Base-by-base conservation (phyloP, 2,329 filamentous ascomycete genomes). In the Botrytis elliptica region DNA sequence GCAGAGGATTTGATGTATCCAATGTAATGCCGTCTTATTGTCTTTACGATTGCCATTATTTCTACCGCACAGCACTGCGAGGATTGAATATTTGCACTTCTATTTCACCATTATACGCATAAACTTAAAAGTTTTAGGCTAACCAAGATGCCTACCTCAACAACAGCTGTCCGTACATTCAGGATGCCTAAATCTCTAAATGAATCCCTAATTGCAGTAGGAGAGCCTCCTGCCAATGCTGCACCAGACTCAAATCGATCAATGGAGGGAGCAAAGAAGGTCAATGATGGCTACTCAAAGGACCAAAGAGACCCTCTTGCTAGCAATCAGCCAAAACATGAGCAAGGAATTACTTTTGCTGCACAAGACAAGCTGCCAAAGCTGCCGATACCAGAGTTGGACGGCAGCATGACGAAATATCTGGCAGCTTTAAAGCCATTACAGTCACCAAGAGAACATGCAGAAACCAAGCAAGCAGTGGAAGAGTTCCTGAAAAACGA, bases 21-120 rank as follows among this genome's bases (percentile, higher is more conserved):
- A 42, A 46, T 78, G 74, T 77, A 75, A 97, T 97, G 93, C 92
- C 92, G 86, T 84, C 87, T 79, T 95, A 93, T 83, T 97, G 86
- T 83, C 86, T 93, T 74, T 91, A 96, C 87, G 92, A 97, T 84
- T 97, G 93, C 81, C 93, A 97, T 83, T 97, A 97, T 85, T 97
- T 97, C 85, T 96, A 93, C 86, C 93, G 93, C 86, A 97, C 91
- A 83, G 92, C 93, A 81, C 85, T 97, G 85, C 93, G 93, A 86
- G 91, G 94, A 81, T 86, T 97, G 79, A 95, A 92, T 81, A 90
- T 97, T 79, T 88, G 90, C 84, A 97, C 93, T 79, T 88, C 85
- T 80, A 89, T 97, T 83, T 93, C 92, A 77, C 91, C 92, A 78
- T 85, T 93, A 72, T 94, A 93, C 85, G 88, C 87, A 83, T 93